A percentile compares a stretch with the other conserved stretches of the same genome.
Conservation (phyloP, 805 yeast genomes). For the Candida corydali region DNA sequence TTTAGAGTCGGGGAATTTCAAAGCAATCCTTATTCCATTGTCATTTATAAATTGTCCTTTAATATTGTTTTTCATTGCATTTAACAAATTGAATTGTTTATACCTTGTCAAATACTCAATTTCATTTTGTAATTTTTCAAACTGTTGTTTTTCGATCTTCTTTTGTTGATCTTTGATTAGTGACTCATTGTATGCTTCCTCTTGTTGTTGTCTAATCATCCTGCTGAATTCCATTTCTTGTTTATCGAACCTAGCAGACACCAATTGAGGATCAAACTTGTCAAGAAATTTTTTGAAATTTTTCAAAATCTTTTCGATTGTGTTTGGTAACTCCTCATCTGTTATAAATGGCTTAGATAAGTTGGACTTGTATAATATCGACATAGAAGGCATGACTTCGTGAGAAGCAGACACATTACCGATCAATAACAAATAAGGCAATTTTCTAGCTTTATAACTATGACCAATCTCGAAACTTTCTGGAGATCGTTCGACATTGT, state of each 20-base stretch:
- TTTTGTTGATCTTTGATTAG: conserved; percentile 51
- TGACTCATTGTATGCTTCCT: conserved; percentile 38
- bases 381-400: conserved; percentile 34
- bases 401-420: conserved; percentile 36
- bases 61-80: background rate
- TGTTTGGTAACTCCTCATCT: conserved; percentile 16
- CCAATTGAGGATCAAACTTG: conserved; percentile 35
- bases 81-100: conserved; percentile 9
- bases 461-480: conserved; percentile 37
- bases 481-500: conserved; percentile 28
- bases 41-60: background rate
- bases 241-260: conserved; percentile 33
- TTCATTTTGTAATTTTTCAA: conserved; percentile 11
- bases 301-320: conserved; percentile 21
- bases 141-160: conserved; percentile 39
- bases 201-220: conserved; percentile 37
- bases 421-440: conserved; percentile 36
- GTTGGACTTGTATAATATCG: conserved; percentile 31
- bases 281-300: conserved; percentile 23
- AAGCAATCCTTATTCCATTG: conserved; percentile 34
- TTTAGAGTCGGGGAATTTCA: conserved; percentile 53
- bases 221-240: conserved; percentile 39
- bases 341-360: conserved; percentile 13
- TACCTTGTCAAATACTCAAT: conserved; percentile 10
- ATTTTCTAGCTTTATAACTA: conserved; percentile 22